phyloP scores from a whole-genome alignment of 306 rosid species.

The Parietaria judaica region DNA sequence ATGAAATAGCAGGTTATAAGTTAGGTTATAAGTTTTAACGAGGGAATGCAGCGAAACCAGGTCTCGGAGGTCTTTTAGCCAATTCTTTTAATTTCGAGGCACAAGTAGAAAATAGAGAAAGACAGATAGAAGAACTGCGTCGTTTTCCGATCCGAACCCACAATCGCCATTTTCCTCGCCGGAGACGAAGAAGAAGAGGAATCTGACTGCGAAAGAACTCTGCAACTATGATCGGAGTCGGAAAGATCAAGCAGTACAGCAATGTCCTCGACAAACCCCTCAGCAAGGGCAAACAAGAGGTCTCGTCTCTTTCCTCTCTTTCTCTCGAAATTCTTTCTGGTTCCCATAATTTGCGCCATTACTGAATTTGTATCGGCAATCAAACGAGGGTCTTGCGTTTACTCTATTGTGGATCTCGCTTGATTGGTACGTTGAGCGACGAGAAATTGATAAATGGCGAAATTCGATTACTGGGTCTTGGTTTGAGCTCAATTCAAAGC shows the following conservation, averaged over 20 bases:
- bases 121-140: neutral
- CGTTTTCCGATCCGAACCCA: neutral
- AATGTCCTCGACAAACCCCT: slow-evolving; percentile 93
- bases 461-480: neutral
- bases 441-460: neutral
- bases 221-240: slow-evolving; percentile 71
- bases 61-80: no score
- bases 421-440: slow-evolving; percentile 9
- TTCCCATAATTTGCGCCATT: neutral
- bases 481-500: slow-evolving; percentile 4
- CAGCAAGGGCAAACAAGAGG: slow-evolving; percentile 68
- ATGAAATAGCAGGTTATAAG: no score
- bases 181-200: neutral
- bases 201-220: neutral
- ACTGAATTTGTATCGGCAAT: slow-evolving; percentile 6
- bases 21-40: no score
- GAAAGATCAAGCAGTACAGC: slow-evolving; percentile 85
- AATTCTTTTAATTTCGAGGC: no score
- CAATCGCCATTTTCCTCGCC: neutral
- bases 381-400: neutral
- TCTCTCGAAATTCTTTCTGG: neutral
- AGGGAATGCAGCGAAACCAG: no score
- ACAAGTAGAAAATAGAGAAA: no score
- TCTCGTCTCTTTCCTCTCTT: slow-evolving; percentile 6
- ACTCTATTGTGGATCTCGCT: slow-evolving; percentile 11